These are phyloP conservation scores for Pseudomassariella vexata DNA, from an alignment of 2,329 filamentous ascomycete genomes.

Conservation along the genomic window DNA sequence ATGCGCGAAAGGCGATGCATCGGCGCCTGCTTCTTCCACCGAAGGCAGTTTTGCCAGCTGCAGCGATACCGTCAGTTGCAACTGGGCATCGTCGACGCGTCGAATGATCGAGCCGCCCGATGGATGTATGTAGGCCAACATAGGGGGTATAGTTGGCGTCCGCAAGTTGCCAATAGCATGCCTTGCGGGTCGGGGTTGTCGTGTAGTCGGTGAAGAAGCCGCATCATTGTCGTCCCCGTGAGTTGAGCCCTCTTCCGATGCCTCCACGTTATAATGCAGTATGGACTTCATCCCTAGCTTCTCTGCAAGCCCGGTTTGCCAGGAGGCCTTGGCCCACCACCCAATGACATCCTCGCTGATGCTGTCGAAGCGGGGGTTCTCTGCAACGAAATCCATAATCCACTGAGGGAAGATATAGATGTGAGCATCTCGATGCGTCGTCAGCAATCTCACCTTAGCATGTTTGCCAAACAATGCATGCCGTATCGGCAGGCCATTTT, in stretches of 20 bases:
- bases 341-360: conserved; percentile 88
- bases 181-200: conserved; percentile 14
- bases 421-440: conserved; percentile 82
- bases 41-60: conserved; percentile 80
- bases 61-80: conserved; percentile 77
- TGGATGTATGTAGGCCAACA: conserved; percentile 79
- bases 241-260: conserved; percentile 31
- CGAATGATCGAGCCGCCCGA: conserved; percentile 64
- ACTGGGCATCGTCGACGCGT: conserved; percentile 79
- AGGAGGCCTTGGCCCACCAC: conserved; percentile 92
- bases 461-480: conserved; percentile 71
- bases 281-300: conserved; percentile 71
- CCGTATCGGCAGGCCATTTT: conserved; percentile 67
- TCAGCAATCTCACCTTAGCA: conserved; percentile 72
- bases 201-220: too few species aligned
- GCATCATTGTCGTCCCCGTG: too few species aligned
- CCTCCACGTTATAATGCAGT: conserved; percentile 40
- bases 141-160: conserved; percentile 51
- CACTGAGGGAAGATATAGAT: conserved; percentile 92
- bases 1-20: conserved; percentile 71
- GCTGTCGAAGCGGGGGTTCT: conserved; percentile 78
- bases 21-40: conserved; percentile 55
- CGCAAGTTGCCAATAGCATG: conserved; percentile 17
- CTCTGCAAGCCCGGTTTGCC: conserved; percentile 74
- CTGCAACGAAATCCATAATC: conserved; percentile 77